Conservation (phyloP, 495 filamentous ascomycete species). For the Neohortaea acidophila region DNA sequence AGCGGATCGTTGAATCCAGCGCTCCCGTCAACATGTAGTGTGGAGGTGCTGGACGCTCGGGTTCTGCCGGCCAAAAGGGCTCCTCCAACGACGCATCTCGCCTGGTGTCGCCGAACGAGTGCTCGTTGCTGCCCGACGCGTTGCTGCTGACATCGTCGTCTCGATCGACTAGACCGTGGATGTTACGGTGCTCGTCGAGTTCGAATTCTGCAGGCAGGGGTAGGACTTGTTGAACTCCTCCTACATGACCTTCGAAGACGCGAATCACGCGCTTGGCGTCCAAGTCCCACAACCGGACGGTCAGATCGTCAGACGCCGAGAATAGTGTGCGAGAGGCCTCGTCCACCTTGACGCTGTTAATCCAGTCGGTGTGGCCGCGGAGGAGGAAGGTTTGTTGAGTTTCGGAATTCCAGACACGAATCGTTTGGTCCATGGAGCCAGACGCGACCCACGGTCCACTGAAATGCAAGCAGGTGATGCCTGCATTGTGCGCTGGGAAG, state of each 20-base stretch:
- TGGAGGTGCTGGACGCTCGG: conserved; percentile 52
- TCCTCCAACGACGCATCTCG: background rate
- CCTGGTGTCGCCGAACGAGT: background rate
- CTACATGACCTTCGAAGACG: conserved; percentile 83
- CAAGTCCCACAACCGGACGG: conserved; percentile 82
- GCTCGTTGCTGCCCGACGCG: conserved; percentile 8
- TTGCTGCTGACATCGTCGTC: conserved; percentile 15
- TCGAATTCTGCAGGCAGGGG: conserved; percentile 73
- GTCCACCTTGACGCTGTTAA: conserved; percentile 82
- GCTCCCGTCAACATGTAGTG: conserved; percentile 84
- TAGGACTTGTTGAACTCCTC: conserved; percentile 83
- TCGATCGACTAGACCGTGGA: background rate
- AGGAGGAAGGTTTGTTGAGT: conserved; percentile 64
- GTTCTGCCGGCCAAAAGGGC: conserved; percentile 36
- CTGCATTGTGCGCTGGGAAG: conserved; percentile 60
- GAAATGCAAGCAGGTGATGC: conserved; percentile 77
- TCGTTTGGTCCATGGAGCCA: conserved; percentile 72
- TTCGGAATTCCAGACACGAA: conserved; percentile 89
- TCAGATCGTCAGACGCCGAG: conserved; percentile 88
- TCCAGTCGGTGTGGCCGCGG: conserved; percentile 80
- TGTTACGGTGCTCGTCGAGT: conserved; percentile 49
- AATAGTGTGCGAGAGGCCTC: conserved; percentile 65
- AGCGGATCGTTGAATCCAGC: conserved; percentile 76
- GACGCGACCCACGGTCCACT: conserved; percentile 68
- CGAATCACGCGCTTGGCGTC: conserved; percentile 63